These are phyloP conservation scores for Epichloe aotearoae DNA, from an alignment of 2,329 filamentous ascomycete genomes.

Conservation along the genomic window DNA sequence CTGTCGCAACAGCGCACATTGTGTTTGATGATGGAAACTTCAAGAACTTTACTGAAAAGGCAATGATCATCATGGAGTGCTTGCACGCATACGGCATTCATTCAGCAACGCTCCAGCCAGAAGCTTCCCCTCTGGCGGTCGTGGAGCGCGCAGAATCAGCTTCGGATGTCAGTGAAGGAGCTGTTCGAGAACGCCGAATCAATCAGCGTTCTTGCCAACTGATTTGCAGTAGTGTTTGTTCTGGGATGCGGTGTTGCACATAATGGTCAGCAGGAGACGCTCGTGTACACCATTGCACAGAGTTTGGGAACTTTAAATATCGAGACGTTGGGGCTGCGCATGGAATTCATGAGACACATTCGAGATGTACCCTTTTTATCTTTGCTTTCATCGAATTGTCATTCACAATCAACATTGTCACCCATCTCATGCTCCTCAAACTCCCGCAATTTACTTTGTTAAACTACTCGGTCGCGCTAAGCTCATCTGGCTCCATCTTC, in stretches of 20 bases:
- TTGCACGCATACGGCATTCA: conserved; percentile 64
- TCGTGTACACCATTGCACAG: background rate
- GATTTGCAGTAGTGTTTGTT: conserved; percentile 36
- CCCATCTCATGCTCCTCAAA: too few species aligned
- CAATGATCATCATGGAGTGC: conserved; percentile 51
- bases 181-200: conserved; percentile 11
- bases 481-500: background rate
- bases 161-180: conserved; percentile 6
- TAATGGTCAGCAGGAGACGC: background rate
- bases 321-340: background rate
- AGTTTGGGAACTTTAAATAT: background rate
- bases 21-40: conserved; percentile 46
- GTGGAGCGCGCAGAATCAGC: conserved; percentile 3
- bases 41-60: conserved; percentile 44
- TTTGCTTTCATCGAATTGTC: too few species aligned
- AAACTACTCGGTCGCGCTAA: background rate
- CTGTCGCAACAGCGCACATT: conserved; percentile 57
- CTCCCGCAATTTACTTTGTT: too few species aligned
- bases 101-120: conserved; percentile 57
- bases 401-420: too few species aligned
- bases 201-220: conserved; percentile 32
- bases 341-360: too few species aligned
- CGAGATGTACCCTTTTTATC: too few species aligned
- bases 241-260: conserved; percentile 37
- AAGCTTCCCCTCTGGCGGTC: conserved; percentile 19